Evolutionary conservation across 768 basidiomycete genomes (phyloP), one percentile per base, ranked within the genome.

Genomic region (Lanmaoa pseudosensibilis): DNA sequence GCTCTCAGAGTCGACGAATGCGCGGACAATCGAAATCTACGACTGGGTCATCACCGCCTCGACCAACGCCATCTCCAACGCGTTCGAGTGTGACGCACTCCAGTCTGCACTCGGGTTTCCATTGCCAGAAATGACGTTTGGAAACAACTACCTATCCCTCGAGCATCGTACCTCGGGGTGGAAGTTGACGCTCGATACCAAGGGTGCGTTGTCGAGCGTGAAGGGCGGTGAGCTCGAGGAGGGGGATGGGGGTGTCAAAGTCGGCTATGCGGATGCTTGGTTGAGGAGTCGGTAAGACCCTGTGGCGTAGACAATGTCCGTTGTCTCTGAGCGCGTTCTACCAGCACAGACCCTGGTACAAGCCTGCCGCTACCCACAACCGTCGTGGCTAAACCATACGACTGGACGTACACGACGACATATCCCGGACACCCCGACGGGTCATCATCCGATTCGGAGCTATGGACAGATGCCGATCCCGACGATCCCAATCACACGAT

Each of bases 371-470:
- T 91, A 75, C 89, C 91, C 4, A 71, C 80, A 59, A 90, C 90
- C 6, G 82, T 86, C 21, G 68, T 80, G 0, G 88, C 92, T 9
- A 97, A 95, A 63, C 89, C 88, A 0, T 98, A 92, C 71, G 97
- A 99, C 68, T 98, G 97, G 97, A 99, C 97, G 12, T 98, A 97
- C 70, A 97, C 95, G 3, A 92, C 94, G 2, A 85, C 81, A 4
- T 94, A 98, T 62, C 65, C 85, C 0, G 97, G 96, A 0, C 85
- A 55, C 10, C 23, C 33, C 2, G 46, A 49, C 16, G 39, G 19
- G 15, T 57, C 70, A 1, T 62, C 70, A 1, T 62, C 65, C 18
- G 61, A 53, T 36, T 57, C 62, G 3, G 60, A 66, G 34, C 54
- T 60, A 2, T 90, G 88, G 87, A 67, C 56, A 19, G 69, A 80